Percentiles rank a stretch among this genome's conserved stretches.
Evolutionary conservation across 345 rosid species (phyloP).

Genomic region (Erodium maritimum): DNA sequence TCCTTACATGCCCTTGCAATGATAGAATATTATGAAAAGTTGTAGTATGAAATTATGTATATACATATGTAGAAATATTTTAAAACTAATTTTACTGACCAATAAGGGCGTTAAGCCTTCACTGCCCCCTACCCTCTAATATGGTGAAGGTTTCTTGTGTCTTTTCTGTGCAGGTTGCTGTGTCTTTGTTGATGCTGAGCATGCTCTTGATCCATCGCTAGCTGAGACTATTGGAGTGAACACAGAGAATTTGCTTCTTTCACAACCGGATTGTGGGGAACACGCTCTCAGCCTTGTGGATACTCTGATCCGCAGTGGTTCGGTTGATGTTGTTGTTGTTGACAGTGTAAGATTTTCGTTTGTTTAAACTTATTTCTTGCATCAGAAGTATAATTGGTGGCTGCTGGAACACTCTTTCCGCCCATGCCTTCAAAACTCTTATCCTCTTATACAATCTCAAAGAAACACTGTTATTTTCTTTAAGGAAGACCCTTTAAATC

Average conservation of each 20-base stretch:
- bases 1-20: too few species aligned
- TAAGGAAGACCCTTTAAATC: too few species aligned
- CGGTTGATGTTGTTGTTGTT: constrained; percentile 90
- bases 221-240: constrained; percentile 84
- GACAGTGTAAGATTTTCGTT: constrained; percentile 64
- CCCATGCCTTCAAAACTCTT: not conserved
- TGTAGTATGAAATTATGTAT: not conserved
- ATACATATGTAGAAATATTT: too few species aligned
- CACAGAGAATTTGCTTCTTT: constrained; percentile 82
- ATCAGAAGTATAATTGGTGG: not conserved
- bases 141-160: constrained; percentile 4
- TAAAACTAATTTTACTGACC: not conserved
- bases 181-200: constrained; percentile 95
- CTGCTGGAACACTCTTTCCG: not conserved
- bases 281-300: constrained; percentile 97
- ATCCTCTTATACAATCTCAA: not conserved
- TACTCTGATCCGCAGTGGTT: constrained; percentile 82
- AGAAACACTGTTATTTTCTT: not conserved
- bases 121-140: not conserved
- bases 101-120: not conserved
- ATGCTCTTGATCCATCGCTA: constrained; percentile 87
- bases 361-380: not conserved
- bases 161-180: constrained; percentile 49
- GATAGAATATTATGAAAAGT: not conserved
- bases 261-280: constrained; percentile 98